Base-by-base conservation (phyloP, 2,329 filamentous ascomycete genomes). In the Xylaria polymorpha region DNA sequence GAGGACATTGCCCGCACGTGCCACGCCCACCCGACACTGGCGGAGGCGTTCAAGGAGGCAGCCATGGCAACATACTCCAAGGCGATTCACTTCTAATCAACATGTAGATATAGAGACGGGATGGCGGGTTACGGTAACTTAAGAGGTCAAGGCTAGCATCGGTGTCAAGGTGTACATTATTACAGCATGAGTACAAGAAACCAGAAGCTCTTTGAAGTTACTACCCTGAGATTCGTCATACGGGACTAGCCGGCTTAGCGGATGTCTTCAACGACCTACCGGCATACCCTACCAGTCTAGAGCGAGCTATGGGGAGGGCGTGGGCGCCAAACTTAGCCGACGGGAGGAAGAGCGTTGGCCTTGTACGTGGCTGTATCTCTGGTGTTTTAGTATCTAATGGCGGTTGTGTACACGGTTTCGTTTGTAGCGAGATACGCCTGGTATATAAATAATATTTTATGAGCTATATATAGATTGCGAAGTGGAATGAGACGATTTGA, bases 41-140 rank as follows among this genome's bases (percentile, higher is more conserved):
- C 95, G 29, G 96, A 99, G 86, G 96, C 96, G 53, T 98, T 99
- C 89, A 99, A 99, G 88, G 96, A 99, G 89, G 96, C 96, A 78
- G 96, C 96, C 76, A 98, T 99, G 96, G 93, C 94, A 71, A 98
- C 95, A 60, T 94, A 97, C 85, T 89, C 91, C 78, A 96, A 97
- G 87, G 91, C 96, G 74, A 97, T 99, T 81, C 96, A 99, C 86
- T 97, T 92, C 84, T 99, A 92, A 71, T 48, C 8, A 60, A 56
- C 46, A 35, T 67, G 61, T 77, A 75, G 74, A 76, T 72, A 74
- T 75, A 77, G 73, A 76, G 67, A 74, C 50, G 46, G 62, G 71
- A 72, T 44, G 60, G 68, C 37, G 46, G 61, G 61, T 62, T 67
- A 64, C 39, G 60, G 59, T 53, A 61, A 66, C 61, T 46, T 73